Base-by-base conservation (phyloP, 305 asterid species). In the Monarda citriodora region DNA sequence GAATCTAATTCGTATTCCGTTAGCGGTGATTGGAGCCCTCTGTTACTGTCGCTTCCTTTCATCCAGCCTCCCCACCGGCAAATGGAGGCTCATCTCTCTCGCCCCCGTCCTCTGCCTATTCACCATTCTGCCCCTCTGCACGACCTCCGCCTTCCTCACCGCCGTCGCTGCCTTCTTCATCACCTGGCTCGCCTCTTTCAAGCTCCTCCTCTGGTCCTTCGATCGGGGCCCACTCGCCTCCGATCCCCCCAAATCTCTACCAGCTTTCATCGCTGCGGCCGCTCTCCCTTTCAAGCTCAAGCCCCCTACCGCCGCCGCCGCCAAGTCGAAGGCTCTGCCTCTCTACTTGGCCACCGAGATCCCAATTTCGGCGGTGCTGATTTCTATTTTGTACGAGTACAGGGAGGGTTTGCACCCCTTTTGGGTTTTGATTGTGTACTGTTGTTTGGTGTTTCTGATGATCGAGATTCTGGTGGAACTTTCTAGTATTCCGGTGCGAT, bases 171-270 rank as follows among this genome's bases (percentile, higher is more conserved):
- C 83, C 4, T 68, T 81, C 74, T 79, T 71, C 83, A 25, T 89
- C 68, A 82, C 93, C 0, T 90, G 97, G 95, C 83, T 90, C 1
- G 66, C 87, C 34, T 76, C 57, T 63, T 85, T 78, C 80, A 87
- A 84, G 72, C 84, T 89, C 2, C 64, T 82, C 68, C 84, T 87
- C 41, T 79, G 81, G 52, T 86, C 96, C 32, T 90, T 83, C 70
- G 81, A 79, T 57, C 76, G 45, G 10, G 95, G 95, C 18, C 91
- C 92, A 0, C 63, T 89, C 59, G 74, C 75, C 5, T 32, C 58
- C 5, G 23, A 48, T 10, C 64, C 74, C 3, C 32, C 71, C 2
- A 73, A 67, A 5, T 80, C 88, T 4, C 85, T 83, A 5, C 72
- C 61, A 1, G 2, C 58, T 3, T 90, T 90, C 81, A 20, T 83